These are phyloP conservation scores for Pichia sp. DNA, from an alignment of 1,139 yeast genomes.

Conservation along the genomic window DNA sequence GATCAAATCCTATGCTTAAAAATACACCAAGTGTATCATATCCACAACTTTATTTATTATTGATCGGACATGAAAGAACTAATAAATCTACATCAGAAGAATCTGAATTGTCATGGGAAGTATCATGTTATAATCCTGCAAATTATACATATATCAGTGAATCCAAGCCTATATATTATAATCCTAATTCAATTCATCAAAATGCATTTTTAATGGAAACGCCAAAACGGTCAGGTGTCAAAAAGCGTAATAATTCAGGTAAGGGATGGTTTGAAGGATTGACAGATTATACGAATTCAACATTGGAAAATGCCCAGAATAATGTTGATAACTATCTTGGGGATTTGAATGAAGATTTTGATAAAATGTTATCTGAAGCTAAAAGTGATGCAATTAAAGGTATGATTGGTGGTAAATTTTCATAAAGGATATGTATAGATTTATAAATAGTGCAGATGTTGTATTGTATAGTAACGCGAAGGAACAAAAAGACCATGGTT, in stretches of 20 bases:
- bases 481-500: too few relatives aligned
- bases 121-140: slow-evolving; percentile 35
- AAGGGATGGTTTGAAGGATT: slow-evolving; percentile 18
- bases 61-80: slow-evolving; percentile 57
- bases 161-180: slow-evolving; percentile 26
- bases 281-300: slow-evolving; percentile 16
- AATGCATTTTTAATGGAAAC: slow-evolving; percentile 20
- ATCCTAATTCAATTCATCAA: slow-evolving; percentile 28
- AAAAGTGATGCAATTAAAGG: slow-evolving; percentile 27
- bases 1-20: slow-evolving; percentile 79
- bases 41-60: slow-evolving; percentile 50
- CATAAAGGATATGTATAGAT: slow-evolving; percentile 20
- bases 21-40: slow-evolving; percentile 47
- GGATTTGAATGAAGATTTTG: slow-evolving; percentile 27
- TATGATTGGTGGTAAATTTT: slow-evolving; percentile 31
- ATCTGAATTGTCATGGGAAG: slow-evolving; percentile 51
- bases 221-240: slow-evolving; percentile 9
- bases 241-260: slow-evolving; percentile 1
- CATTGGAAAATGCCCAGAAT: slow-evolving; percentile 21
- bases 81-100: slow-evolving; percentile 36
- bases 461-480: too few relatives aligned
- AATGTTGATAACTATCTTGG: slow-evolving; percentile 23
- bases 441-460: too few relatives aligned
- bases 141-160: slow-evolving; percentile 30
- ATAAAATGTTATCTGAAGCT: slow-evolving; percentile 25